Conservation (phyloP, 805 yeast species). For the Metschnikowia amazonensis region DNA sequence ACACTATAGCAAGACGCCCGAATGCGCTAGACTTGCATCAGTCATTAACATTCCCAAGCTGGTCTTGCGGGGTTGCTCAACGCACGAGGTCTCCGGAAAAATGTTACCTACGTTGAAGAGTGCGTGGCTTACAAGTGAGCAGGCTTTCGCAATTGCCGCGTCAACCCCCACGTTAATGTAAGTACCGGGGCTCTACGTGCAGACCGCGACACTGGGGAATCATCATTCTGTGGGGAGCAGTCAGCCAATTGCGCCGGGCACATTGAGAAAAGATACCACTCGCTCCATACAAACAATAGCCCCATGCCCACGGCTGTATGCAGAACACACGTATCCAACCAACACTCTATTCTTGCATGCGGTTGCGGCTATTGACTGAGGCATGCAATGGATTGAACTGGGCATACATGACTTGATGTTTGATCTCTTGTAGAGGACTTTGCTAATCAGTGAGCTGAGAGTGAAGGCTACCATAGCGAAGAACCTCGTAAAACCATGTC, state of each 20-base stretch:
- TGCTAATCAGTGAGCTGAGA: no score
- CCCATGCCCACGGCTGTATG: background rate
- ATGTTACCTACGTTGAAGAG: background rate
- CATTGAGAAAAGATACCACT: background rate
- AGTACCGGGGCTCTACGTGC: background rate
- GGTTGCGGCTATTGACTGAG: background rate
- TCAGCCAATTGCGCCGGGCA: background rate
- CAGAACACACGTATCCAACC: background rate
- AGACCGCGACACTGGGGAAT: background rate
- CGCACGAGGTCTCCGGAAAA: background rate
- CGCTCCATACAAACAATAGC: background rate
- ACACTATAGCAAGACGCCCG: background rate
- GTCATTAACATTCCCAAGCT: background rate
- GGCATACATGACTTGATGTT: background rate
- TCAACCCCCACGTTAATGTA: background rate
- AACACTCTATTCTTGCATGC: background rate
- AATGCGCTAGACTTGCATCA: background rate
- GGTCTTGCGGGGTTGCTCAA: background rate
- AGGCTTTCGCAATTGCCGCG: background rate
- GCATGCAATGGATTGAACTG: background rate
- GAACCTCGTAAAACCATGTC: background rate
- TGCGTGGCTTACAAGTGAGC: background rate
- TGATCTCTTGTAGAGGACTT: background rate
- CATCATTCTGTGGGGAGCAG: constrained; percentile 4
- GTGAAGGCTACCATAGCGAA: background rate